Evolutionary conservation across 148 eudicot genomes (phyloP), one percentile per base, ranked within the genome.

Genomic region (Chenopodium album): DNA sequence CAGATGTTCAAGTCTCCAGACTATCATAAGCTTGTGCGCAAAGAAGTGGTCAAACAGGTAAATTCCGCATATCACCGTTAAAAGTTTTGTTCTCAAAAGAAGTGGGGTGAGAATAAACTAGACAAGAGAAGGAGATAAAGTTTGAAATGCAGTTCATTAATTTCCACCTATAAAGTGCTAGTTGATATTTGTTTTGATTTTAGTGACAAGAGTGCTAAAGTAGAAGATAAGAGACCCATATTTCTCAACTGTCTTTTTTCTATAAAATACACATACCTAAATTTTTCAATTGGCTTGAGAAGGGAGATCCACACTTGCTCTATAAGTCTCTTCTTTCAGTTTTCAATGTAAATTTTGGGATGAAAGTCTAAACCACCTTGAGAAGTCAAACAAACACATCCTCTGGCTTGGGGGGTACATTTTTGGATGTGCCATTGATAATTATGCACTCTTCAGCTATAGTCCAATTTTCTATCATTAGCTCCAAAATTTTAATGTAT

Each of bases 41-140:
- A 88, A 88, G 95, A 92, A 76, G 88, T 94, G 75, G 91, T 89
- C 46, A 90, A 90, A 86, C 98, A 94, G 94, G 98, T 94, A 82
- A 67, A 82, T 87, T n/a, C 28, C 29, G 76, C 44, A 64, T 73
- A n/a, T 60, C 65, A 69, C 44, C 37, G 17, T 8, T 54, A 3
- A 32, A 46, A 13, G 44, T 13, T 9, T 20, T 32, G 20, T 3
- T 31, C 64, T 6, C 23, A 11, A 20, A 28, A 14, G 63, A 62
- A 17, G 28, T 50, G 75, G 26, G 46, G 26, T 74, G 22, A 12
- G 19, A 26, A 54, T 12, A 4, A 56, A 19, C 4, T 50, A 74
- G 37, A 28, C 28, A 7, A 50, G 77, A 50, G 31, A 63, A 74
- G 22, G 26, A 22, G 16, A 29, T 16, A 74, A 16, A 52, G 3